Percentiles rank a stretch among this genome's conserved stretches.
These are phyloP conservation scores for Tetracladium maxilliforme DNA, from an alignment of 2,329 filamentous ascomycete species.

Conservation along the genomic window DNA sequence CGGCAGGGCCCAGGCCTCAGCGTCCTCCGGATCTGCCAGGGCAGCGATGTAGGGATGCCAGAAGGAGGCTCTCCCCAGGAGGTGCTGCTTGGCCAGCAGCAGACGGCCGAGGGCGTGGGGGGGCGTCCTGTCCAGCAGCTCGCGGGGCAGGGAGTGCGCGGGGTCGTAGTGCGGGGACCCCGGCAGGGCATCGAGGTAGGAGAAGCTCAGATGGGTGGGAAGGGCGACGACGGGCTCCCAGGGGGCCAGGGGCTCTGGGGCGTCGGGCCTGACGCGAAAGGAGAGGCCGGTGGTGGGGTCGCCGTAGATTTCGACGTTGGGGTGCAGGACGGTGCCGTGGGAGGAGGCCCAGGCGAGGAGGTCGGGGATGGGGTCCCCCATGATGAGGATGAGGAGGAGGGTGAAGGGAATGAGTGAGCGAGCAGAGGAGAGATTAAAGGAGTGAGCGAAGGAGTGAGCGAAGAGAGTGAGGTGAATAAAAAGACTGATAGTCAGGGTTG, in stretches of 20 bases:
- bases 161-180: constrained; percentile 13
- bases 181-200: constrained; percentile 39
- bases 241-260: constrained; percentile 4
- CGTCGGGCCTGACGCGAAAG: constrained; percentile 27
- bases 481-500: too few species aligned
- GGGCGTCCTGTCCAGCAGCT: constrained; percentile 32
- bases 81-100: constrained; percentile 54
- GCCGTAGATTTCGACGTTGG: constrained; percentile 34
- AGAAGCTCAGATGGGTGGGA: constrained; percentile 36
- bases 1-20: constrained; percentile 36
- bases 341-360: constrained; percentile 33
- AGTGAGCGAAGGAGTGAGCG: too few species aligned
- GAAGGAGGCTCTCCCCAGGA: constrained; percentile 39
- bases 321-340: constrained; percentile 32
- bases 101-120: constrained; percentile 51
- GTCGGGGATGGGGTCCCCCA: constrained; percentile 9
- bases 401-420: too few species aligned
- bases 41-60: constrained; percentile 56
- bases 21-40: constrained; percentile 44
- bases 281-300: constrained; percentile 36
- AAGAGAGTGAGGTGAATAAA: too few species aligned
- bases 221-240: constrained; percentile 28
- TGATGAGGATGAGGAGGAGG: too few species aligned
- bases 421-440: too few species aligned
- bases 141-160: constrained; percentile 24